Evolutionary conservation across 2,329 filamentous ascomycete species (phyloP).

Genomic region (Nemania diffusa): DNA sequence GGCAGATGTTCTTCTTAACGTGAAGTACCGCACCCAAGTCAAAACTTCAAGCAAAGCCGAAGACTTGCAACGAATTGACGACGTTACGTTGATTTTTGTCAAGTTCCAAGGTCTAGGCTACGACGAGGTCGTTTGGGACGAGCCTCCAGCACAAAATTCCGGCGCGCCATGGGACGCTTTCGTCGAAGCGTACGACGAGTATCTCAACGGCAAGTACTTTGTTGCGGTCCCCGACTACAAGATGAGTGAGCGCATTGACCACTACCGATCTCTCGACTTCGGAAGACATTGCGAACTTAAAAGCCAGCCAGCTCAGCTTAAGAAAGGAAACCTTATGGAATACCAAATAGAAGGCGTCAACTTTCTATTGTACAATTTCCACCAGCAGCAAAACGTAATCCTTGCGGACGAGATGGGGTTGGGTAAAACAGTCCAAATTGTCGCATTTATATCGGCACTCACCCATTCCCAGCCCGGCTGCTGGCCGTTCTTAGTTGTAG

Average conservation of each 20-base stretch:
- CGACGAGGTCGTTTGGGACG: conserved; percentile 91
- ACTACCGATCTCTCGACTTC: conserved; percentile 75
- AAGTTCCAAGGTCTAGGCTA: conserved; percentile 95
- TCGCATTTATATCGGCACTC: conserved; percentile 81
- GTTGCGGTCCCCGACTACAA: conserved; percentile 62
- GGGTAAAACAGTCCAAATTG: conserved; percentile 95
- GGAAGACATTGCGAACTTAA: conserved; percentile 71
- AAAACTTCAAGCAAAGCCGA: conserved; percentile 69
- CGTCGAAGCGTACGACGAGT: conserved; percentile 84
- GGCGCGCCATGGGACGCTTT: conserved; percentile 81
- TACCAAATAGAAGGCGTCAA: conserved; percentile 95
- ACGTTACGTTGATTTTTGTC: conserved; percentile 79
- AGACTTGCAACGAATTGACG: conserved; percentile 75
- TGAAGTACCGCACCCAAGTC: conserved; percentile 68
- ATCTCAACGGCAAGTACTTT: conserved; percentile 81
- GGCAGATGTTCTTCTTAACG: conserved; percentile 88
- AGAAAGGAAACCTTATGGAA: conserved; percentile 85
- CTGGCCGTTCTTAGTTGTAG: conserved; percentile 92
- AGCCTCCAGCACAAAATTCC: conserved; percentile 74
- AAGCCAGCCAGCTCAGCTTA: conserved; percentile 77
- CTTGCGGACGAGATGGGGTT: conserved; percentile 98
- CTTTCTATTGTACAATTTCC: conserved; percentile 94
- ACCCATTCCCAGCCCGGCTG: conserved; percentile 74
- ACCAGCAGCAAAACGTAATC: conserved; percentile 83
- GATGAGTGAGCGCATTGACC: conserved; percentile 74